These are phyloP conservation scores for Candida maltosa DNA, from an alignment of 805 yeast genomes.

Conservation along the genomic window DNA sequence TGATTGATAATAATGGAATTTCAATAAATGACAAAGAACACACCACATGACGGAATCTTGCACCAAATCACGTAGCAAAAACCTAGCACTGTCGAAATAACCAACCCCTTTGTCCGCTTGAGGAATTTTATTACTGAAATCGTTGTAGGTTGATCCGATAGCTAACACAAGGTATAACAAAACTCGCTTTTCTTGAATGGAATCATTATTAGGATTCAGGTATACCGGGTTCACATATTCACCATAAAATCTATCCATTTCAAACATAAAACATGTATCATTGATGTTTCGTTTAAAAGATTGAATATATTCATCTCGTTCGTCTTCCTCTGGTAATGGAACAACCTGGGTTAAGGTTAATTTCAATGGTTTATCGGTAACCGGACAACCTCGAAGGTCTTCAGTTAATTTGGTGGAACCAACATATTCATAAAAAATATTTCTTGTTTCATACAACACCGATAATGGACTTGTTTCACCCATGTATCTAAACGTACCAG, in stretches of 20 bases:
- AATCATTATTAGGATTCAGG: slow-evolving; percentile 18
- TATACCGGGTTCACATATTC: slow-evolving; percentile 28
- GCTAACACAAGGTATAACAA: slow-evolving; percentile 38
- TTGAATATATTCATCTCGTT: slow-evolving; percentile 13
- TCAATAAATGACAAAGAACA: slow-evolving; percentile 36
- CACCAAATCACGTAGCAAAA: slow-evolving; percentile 24
- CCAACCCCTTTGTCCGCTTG: slow-evolving; percentile 22
- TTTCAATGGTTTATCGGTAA: slow-evolving; percentile 33
- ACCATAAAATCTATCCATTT: slow-evolving; percentile 27
- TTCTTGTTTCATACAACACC: slow-evolving; percentile 36
- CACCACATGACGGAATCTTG: slow-evolving; percentile 42
- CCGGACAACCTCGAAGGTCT: slow-evolving; percentile 33
- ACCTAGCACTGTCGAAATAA: slow-evolving; percentile 34
- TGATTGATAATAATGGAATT: slow-evolving; percentile 38
- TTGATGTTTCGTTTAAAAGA: slow-evolving; percentile 37
- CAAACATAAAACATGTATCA: slow-evolving; percentile 36
- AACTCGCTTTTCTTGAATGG: slow-evolving; percentile 19
- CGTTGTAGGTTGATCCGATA: slow-evolving; percentile 34
- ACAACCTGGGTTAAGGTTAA: not conserved
- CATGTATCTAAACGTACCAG: slow-evolving; percentile 33
- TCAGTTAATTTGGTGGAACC: slow-evolving; percentile 33
- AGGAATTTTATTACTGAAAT: slow-evolving; percentile 18
- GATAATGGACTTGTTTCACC: slow-evolving; percentile 44
- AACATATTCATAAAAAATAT: slow-evolving; percentile 23
- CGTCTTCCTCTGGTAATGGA: slow-evolving; percentile 7